These are phyloP conservation scores for Candida koratica DNA, from an alignment of 805 yeast species.

Conservation along the genomic window DNA sequence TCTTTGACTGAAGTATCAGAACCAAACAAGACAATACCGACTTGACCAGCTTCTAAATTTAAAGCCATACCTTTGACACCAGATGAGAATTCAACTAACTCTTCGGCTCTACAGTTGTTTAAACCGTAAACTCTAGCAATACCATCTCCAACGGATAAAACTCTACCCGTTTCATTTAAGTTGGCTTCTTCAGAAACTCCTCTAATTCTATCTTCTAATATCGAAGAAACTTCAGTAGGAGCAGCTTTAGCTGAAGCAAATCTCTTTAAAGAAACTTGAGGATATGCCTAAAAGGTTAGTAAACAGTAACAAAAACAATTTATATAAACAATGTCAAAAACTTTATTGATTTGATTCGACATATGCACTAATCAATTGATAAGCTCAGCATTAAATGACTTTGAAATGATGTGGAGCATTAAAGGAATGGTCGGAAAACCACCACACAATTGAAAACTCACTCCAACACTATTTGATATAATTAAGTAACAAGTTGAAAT, in stretches of 20 bases:
- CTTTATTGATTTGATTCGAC: neutral
- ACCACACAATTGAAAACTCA: too few species aligned
- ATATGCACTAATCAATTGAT: constrained; percentile 1
- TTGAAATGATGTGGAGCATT: too few species aligned
- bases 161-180: constrained; percentile 99
- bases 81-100: constrained; percentile 96
- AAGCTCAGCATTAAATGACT: too few species aligned
- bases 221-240: constrained; percentile 98
- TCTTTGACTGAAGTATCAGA: constrained; percentile 97
- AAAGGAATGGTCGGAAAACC: too few species aligned
- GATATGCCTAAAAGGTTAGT: constrained; percentile 56
- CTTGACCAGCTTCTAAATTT: constrained; percentile 99
- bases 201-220: constrained; percentile 98
- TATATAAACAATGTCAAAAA: too few species aligned
- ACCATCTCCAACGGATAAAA: constrained; percentile 99
- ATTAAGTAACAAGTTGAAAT: too few species aligned
- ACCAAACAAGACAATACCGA: constrained; percentile 99
- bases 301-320: too few species aligned
- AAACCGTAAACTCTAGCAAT: constrained; percentile 99
- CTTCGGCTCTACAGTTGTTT: constrained; percentile 99
- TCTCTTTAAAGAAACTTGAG: constrained; percentile 65
- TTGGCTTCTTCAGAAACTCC: constrained; percentile 97
- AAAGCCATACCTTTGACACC: constrained; percentile 99
- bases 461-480: too few species aligned
- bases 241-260: constrained; percentile 96